Evolutionary conservation across 768 basidiomycete species (phyloP).

Genomic region (Lentinula sp.): DNA sequence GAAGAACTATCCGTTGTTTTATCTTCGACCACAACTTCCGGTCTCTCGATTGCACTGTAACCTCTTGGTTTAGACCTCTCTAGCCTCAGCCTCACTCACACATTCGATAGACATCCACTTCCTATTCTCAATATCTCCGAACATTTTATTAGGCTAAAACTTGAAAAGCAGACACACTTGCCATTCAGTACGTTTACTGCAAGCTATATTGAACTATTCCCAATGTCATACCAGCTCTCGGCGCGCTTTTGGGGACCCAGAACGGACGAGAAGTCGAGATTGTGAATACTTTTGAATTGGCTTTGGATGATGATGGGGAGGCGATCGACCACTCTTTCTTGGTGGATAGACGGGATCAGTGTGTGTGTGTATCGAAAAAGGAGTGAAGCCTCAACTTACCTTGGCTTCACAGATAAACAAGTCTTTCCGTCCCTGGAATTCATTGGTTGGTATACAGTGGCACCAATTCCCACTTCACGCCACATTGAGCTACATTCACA

Average conservation of each 20-base stretch:
- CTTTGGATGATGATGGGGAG: constrained; percentile 50
- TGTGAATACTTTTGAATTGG: constrained; percentile 93
- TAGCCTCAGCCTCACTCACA: constrained; percentile 7
- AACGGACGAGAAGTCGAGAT: constrained; percentile 94
- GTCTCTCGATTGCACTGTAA: constrained; percentile 69
- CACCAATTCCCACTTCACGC: constrained; percentile 59
- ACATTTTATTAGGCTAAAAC: constrained; percentile 80
- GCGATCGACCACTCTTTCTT: constrained; percentile 80
- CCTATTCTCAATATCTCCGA: constrained; percentile 97
- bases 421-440: constrained; percentile 97
- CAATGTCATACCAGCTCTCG: constrained; percentile 48
- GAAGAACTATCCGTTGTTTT: constrained; percentile 65
- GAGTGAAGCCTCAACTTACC: neutral
- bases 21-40: constrained; percentile 64
- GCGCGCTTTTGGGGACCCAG: constrained; percentile 91
- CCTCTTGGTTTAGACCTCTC: constrained; percentile 17
- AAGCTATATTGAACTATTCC: neutral
- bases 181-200: constrained; percentile 54
- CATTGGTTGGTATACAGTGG: constrained; percentile 96
- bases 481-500: constrained; percentile 87
- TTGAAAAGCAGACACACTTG: constrained; percentile 54
- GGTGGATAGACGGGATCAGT: constrained; percentile 81
- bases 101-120: constrained; percentile 74
- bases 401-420: constrained; percentile 71
- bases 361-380: constrained; percentile 27